Base-by-base conservation (phyloP, 1,139 yeast genomes). In the Debaryomyces coudertii region DNA sequence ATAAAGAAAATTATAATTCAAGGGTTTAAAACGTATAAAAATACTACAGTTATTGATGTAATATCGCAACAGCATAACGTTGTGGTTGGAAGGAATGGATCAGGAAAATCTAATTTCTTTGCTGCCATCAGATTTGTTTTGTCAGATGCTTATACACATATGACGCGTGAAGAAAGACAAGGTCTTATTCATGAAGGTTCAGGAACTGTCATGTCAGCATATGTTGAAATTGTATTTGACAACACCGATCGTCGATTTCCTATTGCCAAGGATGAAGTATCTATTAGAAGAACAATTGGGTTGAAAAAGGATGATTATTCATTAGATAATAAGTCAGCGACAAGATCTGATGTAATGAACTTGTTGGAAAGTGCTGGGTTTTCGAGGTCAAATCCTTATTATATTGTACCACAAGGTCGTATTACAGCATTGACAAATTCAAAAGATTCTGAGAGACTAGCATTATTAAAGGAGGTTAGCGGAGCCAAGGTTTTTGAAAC, bases 401-500 rank as follows among this genome's bases (percentile, higher is more conserved):
- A 93, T 64, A 92, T 93, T 56, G 99, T 93, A 3, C 99, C 99
- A 0, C 99, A 93, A 65, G 99, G 99, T 12, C 77, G 89, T 56
- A 89, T 90, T 56, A 84, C 92, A 0, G 77, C 87, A 1, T 73
- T 93, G 49, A 93, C 99, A 0, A 90, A 90, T 61, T 93, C 97
- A 1, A 87, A 87, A 55, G 97, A 90, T 62, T 62, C 79, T 2
- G 97, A 92, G 60, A 77, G 98, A 49, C 72, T 93, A 47, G 77
- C 82, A 27, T 70, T 92, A 36, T 71, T 93, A 53, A 90, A 93
- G 56, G 97, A 90, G 60, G 97, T 92, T 27, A 95, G 97, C 43
- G 99, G 99, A 12, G 97, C 98, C 0, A 86, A 85, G 48, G 88
- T 92, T 1, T 93, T 93, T 66, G 99, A 93, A 61, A 73, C 79